Percentiles rank a stretch among this genome's conserved stretches.
These are phyloP conservation scores for Massarina eburnea DNA, from an alignment of 2,329 filamentous ascomycete genomes.

Conservation along the genomic window DNA sequence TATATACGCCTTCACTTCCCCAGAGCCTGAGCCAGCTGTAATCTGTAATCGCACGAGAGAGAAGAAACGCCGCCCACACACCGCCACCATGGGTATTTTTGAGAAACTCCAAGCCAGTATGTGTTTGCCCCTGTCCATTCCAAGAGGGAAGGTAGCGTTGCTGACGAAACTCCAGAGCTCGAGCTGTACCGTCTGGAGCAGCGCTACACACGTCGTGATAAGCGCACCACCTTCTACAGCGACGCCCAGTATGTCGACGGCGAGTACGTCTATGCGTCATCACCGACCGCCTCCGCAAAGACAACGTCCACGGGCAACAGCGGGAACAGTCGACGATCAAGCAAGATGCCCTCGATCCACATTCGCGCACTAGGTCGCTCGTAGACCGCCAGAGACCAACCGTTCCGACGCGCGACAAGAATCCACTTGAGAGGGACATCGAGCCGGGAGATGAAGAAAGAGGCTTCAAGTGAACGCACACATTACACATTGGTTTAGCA, in stretches of 20 bases:
- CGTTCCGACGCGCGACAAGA: slow-evolving; percentile 1
- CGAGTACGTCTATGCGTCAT: slow-evolving; percentile 77
- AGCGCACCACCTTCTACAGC: slow-evolving; percentile 85
- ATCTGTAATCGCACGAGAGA: slow-evolving; percentile 11
- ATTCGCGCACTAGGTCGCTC: slow-evolving; percentile 36
- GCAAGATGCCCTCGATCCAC: slow-evolving; percentile 36
- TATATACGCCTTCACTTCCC: slow-evolving; percentile 22
- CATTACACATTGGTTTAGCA: slow-evolving; percentile 6
- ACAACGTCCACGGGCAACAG: slow-evolving; percentile 20
- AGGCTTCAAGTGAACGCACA: neutral
- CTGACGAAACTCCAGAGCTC: slow-evolving; percentile 56
- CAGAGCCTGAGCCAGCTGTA: neutral
- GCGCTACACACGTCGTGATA: slow-evolving; percentile 88
- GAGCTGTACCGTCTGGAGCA: slow-evolving; percentile 95
- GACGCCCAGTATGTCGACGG: slow-evolving; percentile 92
- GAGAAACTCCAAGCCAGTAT: slow-evolving; percentile 46
- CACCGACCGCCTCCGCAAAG: slow-evolving; percentile 35
- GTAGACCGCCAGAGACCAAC: slow-evolving; percentile 9
- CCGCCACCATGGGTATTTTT: slow-evolving; percentile 40
- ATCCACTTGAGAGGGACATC: slow-evolving; percentile 4
- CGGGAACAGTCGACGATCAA: slow-evolving; percentile 32
- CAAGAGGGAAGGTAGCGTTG: neutral
- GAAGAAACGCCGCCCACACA: slow-evolving; percentile 4
- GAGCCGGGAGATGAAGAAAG: no score
- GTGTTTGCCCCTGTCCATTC: slow-evolving; percentile 20